Base-by-base conservation (phyloP, 148 eudicot species). In the Silene latifolia region DNA sequence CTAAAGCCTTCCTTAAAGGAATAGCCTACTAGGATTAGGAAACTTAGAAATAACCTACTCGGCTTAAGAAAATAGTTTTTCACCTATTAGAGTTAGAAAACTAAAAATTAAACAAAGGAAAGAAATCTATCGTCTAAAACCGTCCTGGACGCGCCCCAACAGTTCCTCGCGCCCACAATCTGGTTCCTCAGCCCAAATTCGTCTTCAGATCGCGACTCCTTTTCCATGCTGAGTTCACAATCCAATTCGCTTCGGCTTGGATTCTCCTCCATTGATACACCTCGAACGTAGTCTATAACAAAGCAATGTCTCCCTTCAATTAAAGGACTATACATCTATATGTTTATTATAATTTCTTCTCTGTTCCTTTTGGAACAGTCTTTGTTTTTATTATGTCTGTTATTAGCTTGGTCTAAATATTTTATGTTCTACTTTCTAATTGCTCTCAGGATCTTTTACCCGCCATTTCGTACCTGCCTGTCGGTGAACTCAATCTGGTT, bases 381-480 rank as follows among this genome's bases (percentile, higher is more conserved):
- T 47, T 19, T 10, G 20, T n/a, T 60, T 64, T 76, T 75, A 64
- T 71, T 32, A 8, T 59, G 56, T 54, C 73, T 44, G 47, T 66
- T 19, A 68, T 23, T 48, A 48, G 71, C 44, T 17, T 71, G 71
- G 44, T 73, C 9, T n/a, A 18, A 29, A 71, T 10, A 67, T 23
- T 21, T 64, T 75, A 39, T 23, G 68, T 20, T 73, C 62, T 65
- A 29, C 44, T 62, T 71, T 44, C 21, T 79, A 71, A 78, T 53
- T 53, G 25, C 63, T 76, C 65, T 77, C 91, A 95, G 99, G 96
- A 87, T 81, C 97, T 95, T 67, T 85, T 79, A 82, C 91, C 91
- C 67, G 68, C 84, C 73, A 89, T 95, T 24, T 85, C 89, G 72
- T 95, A 95, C 86, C 96, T 95, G 69, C 80, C 89, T 11, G 84